These are phyloP conservation scores for Helianthus tuberosus DNA, from an alignment of 129 eudicot genomes.

Conservation along the genomic window DNA sequence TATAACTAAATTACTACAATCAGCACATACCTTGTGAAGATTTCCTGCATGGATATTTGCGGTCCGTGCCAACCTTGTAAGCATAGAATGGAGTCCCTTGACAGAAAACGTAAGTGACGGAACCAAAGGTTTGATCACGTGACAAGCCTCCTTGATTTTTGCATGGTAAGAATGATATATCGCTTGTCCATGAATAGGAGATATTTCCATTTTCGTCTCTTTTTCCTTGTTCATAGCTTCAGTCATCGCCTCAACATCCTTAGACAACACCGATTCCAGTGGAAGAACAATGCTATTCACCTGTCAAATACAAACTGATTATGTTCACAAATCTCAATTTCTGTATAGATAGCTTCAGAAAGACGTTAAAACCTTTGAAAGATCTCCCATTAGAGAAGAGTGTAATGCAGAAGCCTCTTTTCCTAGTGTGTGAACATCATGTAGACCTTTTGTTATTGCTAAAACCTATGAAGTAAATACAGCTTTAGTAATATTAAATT, in stretches of 20 bases:
- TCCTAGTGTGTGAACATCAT: conserved; percentile 88
- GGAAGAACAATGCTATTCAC: conserved; percentile 78
- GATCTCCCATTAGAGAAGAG: conserved; percentile 72
- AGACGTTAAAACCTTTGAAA: conserved; percentile 68
- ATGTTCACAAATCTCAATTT: conserved; percentile 17
- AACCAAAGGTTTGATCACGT: conserved; percentile 69
- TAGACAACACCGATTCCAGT: conserved; percentile 79
- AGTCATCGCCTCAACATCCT: conserved; percentile 94
- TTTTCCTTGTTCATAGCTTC: conserved; percentile 87
- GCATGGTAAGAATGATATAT: conserved; percentile 79
- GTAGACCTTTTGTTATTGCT: conserved; percentile 88
- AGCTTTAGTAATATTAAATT: conserved; percentile 19
- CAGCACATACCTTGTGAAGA: conserved; percentile 76
- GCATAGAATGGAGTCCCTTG: conserved; percentile 78
- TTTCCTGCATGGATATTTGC: conserved; percentile 97
- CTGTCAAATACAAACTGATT: conserved; percentile 42
- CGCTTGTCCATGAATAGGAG: conserved; percentile 98
- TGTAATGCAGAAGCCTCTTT: conserved; percentile 93
- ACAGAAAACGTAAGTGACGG: conserved; percentile 72
- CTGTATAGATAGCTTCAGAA: conserved; percentile 11
- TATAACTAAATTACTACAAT: conserved; percentile 4
- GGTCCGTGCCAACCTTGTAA: conserved; percentile 79
- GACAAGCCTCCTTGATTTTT: conserved; percentile 70
- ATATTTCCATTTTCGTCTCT: conserved; percentile 76
- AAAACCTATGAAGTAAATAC: conserved; percentile 55